Evolutionary conservation across 2,329 filamentous ascomycete species (phyloP).

Genomic region (Colletotrichum falcatum): DNA sequence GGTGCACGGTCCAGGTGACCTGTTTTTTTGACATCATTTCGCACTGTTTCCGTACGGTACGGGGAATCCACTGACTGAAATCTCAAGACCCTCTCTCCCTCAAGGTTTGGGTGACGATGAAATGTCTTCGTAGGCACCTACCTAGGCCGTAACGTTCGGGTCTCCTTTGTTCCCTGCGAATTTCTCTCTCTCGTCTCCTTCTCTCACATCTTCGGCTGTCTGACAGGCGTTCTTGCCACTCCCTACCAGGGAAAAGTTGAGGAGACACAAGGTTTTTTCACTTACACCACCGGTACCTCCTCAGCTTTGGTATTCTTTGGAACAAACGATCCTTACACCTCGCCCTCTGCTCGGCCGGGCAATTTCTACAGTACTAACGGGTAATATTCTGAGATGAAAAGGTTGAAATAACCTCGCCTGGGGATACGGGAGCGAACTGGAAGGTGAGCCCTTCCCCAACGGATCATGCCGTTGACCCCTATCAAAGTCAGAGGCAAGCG

Average conservation of each 20-base stretch:
- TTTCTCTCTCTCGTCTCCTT: not conserved
- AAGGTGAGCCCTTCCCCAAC: not conserved
- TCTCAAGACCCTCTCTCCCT: constrained; percentile 20
- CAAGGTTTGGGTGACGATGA: not conserved
- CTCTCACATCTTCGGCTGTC: not conserved
- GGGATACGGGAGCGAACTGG: constrained; percentile 1
- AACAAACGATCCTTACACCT: constrained; percentile 15
- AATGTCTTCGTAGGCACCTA: constrained; percentile 5
- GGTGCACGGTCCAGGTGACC: constrained; percentile 33
- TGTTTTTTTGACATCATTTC: constrained; percentile 22
- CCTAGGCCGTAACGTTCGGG: too few relatives aligned
- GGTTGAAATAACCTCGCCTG: not conserved
- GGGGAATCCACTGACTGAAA: constrained; percentile 21
- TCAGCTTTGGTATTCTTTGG: constrained; percentile 23
- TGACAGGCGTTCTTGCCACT: not conserved
- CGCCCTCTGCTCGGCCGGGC: constrained; percentile 1
- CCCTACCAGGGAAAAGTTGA: not conserved
- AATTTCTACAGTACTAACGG: constrained; percentile 8
- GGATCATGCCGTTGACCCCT: constrained; percentile 61
- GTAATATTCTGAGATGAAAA: not conserved
- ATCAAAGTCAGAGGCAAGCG: constrained; percentile 62
- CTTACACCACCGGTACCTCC: constrained; percentile 34
- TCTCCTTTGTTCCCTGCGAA: not conserved
- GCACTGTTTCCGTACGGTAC: constrained; percentile 19
- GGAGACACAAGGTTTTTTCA: constrained; percentile 30